These are phyloP conservation scores for Magnusiomyces starmeri DNA, from an alignment of 1,139 yeast genomes.

Conservation along the genomic window DNA sequence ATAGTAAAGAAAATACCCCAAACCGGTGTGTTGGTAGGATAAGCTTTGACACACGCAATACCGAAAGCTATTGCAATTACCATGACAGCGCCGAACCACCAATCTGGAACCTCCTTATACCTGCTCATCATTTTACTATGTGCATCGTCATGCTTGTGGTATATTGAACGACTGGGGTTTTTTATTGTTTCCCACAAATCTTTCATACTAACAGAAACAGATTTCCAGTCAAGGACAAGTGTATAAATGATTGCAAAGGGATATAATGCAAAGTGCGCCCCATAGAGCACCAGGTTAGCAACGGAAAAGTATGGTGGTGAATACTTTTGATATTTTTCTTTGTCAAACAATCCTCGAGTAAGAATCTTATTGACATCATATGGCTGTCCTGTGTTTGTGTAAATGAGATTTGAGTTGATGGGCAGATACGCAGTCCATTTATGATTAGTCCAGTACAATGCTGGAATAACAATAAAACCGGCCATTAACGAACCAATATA, in stretches of 20 bases:
- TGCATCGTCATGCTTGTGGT: slow-evolving; percentile 22
- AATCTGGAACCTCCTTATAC: slow-evolving; percentile 58
- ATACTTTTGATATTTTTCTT: slow-evolving; percentile 29
- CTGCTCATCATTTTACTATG: slow-evolving; percentile 40
- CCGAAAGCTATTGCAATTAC: slow-evolving; percentile 52
- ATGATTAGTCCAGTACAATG: slow-evolving; percentile 45
- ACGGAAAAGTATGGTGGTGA: slow-evolving; percentile 44
- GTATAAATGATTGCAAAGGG: slow-evolving; percentile 25
- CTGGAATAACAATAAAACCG: slow-evolving; percentile 38
- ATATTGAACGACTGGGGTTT: slow-evolving; percentile 32
- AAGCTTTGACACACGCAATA: slow-evolving; percentile 41
- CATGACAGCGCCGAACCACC: slow-evolving; percentile 46
- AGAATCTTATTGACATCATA: slow-evolving; percentile 42
- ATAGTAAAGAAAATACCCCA: slow-evolving; percentile 54
- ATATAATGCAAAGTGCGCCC: slow-evolving; percentile 30
- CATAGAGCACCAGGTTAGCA: slow-evolving; percentile 37
- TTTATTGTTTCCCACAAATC: slow-evolving; percentile 27
- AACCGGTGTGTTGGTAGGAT: slow-evolving; percentile 40
- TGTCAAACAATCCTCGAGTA: slow-evolving; percentile 34
- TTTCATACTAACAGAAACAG: slow-evolving; percentile 17
- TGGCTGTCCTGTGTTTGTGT: slow-evolving; percentile 42
- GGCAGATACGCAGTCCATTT: slow-evolving; percentile 50
- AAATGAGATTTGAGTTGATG: slow-evolving; percentile 44
- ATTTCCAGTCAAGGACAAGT: slow-evolving; percentile 22
- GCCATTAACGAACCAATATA: slow-evolving; percentile 40